A percentile compares a stretch with the other conserved stretches of the same genome.
Evolutionary conservation across 441 rosid species (phyloP).

Genomic region (Theobroma grandiflorum): DNA sequence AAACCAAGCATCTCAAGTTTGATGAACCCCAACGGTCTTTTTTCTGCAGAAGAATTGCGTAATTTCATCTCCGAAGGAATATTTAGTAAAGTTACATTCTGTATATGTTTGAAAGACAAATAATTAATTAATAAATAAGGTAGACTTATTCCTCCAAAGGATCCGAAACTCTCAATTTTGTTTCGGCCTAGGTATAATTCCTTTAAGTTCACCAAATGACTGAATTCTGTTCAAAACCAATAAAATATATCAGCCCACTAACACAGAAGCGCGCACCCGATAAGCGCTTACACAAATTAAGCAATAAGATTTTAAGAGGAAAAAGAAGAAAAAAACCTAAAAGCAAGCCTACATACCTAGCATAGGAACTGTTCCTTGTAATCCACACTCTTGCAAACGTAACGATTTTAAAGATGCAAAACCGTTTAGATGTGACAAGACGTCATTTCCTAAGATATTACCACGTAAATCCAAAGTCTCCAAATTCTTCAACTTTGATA

Average conservation of each 20-base stretch:
- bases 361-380: slow-evolving; percentile 16
- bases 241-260: background rate
- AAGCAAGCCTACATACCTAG: slow-evolving; percentile 18
- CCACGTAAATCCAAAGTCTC: background rate
- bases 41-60: background rate
- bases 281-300: too few species aligned
- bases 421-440: slow-evolving; percentile 17
- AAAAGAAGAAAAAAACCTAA: background rate
- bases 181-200: background rate
- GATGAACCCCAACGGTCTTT: background rate
- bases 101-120: background rate
- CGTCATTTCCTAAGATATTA: slow-evolving; percentile 16
- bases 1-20: background rate
- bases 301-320: background rate
- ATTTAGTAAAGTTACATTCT: background rate
- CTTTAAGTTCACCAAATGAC: background rate
- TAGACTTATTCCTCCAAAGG: too few species aligned
- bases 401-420: slow-evolving; percentile 14
- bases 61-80: background rate
- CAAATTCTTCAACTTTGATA: background rate
- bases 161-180: background rate
- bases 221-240: slow-evolving; percentile 2
- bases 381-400: background rate
- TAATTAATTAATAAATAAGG: too few species aligned
- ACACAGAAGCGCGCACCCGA: background rate